Evolutionary conservation across 371 early-diverging fungal genomes (phyloP).

Genomic region (Syncephalis plumigaleata): DNA sequence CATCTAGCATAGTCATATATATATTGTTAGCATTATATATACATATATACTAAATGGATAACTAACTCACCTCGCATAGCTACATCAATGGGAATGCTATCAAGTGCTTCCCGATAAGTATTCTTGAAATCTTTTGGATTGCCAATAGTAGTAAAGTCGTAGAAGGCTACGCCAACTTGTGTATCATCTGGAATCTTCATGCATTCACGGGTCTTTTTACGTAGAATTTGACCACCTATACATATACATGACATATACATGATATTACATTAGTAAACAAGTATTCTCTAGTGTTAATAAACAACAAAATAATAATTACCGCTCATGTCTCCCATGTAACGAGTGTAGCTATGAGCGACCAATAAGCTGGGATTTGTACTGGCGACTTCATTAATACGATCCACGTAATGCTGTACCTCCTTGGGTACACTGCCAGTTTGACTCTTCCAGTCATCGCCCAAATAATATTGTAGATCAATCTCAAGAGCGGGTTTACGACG

Average conservation of each 20-base stretch:
- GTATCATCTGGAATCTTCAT: constrained; percentile 16
- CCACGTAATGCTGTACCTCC: constrained; percentile 24
- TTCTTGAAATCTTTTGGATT: constrained; percentile 34
- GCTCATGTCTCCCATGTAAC: constrained; percentile 41
- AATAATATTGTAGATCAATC: constrained; percentile 30
- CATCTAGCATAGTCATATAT: constrained; percentile 6
- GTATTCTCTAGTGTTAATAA: no score
- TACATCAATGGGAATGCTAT: constrained; percentile 10
- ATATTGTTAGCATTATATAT: neutral
- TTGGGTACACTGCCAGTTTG: constrained; percentile 23
- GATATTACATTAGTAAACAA: no score
- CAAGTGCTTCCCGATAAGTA: constrained; percentile 30
- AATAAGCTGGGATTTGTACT: constrained; percentile 25
- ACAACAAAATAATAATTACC: no score
- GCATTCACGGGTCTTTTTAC: constrained; percentile 28
- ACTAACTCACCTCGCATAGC: no score
- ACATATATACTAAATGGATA: no score
- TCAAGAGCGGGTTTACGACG: constrained; percentile 19
- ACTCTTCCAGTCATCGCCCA: constrained; percentile 21
- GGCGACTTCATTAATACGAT: constrained; percentile 25
- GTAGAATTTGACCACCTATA: constrained; percentile 33
- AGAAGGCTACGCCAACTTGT: constrained; percentile 28
- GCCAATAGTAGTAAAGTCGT: constrained; percentile 25
- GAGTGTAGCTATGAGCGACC: constrained; percentile 36
- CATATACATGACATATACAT: no score